Base-by-base conservation (phyloP, 1,284 basidiomycete species). In the Ustanciosporium gigantosporum region DNA sequence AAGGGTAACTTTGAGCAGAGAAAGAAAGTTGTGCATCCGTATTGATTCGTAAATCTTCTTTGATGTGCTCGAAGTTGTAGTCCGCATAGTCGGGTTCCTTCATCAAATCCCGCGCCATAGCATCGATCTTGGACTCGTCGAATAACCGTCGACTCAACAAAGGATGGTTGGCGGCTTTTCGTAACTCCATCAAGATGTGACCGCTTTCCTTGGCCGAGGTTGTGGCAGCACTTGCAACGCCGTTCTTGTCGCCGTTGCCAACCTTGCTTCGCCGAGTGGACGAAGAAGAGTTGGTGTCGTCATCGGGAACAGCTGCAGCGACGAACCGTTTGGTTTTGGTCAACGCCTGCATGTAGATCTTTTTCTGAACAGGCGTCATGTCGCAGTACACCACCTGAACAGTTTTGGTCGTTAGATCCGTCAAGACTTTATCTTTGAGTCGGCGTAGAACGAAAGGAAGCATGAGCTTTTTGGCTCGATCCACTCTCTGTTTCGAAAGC, bases 401-500 rank as follows among this genome's bases (percentile, higher is more conserved):
- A 7, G 85, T 87, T 81, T 98, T 98, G 58, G 87, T 86, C 1
- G 93, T 92, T 16, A 99, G 84, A 59, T 95, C 91, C 71, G 88
- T 87, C 25, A 98, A 82, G 1, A 99, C 94, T 85, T 94, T 77
- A 5, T 55, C 49, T 80, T 99, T 99, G 62, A 93, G 85, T 38
- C 95, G 85, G 19, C 95, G 88, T 17, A 99, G 83, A 22, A 98
- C 93, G 77, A 99, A 99, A 0, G 95, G 95, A 15, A 90, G 93
- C 87, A 99, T 92, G 92, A 99, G 96, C 78, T 89, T 91, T 81
- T 97, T 95, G 5, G 95, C 95, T 46, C 94, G 82, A 39, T 91
- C 89, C 21, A 96, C 89, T 36, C 93, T 87, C 76, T 92, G 88
- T 74, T 90, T 87, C 5, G 92, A 89, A 14, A 98, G 85, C 32